phyloP scores from a whole-genome alignment of 1,139 yeast genomes.

The Lodderomyces margitis region DNA sequence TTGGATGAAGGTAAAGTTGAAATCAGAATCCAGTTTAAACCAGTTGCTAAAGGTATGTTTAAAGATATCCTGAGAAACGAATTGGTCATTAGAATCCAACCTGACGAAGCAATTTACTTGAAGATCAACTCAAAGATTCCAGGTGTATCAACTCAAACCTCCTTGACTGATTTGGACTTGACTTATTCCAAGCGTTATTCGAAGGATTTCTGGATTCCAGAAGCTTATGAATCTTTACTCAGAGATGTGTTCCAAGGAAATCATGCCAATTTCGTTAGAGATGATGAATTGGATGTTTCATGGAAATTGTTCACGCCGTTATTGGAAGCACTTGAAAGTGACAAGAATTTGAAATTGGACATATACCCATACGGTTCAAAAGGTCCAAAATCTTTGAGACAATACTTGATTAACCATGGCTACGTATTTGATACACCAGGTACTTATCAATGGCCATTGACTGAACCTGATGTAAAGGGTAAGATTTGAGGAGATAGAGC shows the following conservation, averaged over 20 bases:
- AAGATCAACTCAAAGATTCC: slow-evolving; percentile 93
- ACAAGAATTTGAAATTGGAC: slow-evolving; percentile 57
- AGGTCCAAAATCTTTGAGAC: slow-evolving; percentile 70
- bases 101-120: slow-evolving; percentile 88
- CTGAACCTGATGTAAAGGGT: slow-evolving; percentile 51
- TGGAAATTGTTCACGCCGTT: slow-evolving; percentile 95
- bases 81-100: slow-evolving; percentile 90
- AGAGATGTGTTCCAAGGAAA: slow-evolving; percentile 89
- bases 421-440: slow-evolving; percentile 61
- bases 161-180: slow-evolving; percentile 86
- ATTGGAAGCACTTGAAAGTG: slow-evolving; percentile 71
- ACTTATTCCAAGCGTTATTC: slow-evolving; percentile 79
- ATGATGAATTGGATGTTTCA: slow-evolving; percentile 91
- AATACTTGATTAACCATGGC: slow-evolving; percentile 66
- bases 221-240: slow-evolving; percentile 94
- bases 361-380: slow-evolving; percentile 86
- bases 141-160: slow-evolving; percentile 78
- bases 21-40: slow-evolving; percentile 88
- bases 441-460: slow-evolving; percentile 80
- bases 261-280: slow-evolving; percentile 96
- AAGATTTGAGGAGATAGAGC: slow-evolving; percentile 16
- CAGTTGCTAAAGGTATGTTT: slow-evolving; percentile 81
- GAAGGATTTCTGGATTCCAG: slow-evolving; percentile 90
- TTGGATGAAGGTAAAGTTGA: slow-evolving; percentile 91
- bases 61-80: slow-evolving; percentile 84